phyloP scores from a whole-genome alignment of 78 protist genomes.

The Dictyostelium citrinum region DNA sequence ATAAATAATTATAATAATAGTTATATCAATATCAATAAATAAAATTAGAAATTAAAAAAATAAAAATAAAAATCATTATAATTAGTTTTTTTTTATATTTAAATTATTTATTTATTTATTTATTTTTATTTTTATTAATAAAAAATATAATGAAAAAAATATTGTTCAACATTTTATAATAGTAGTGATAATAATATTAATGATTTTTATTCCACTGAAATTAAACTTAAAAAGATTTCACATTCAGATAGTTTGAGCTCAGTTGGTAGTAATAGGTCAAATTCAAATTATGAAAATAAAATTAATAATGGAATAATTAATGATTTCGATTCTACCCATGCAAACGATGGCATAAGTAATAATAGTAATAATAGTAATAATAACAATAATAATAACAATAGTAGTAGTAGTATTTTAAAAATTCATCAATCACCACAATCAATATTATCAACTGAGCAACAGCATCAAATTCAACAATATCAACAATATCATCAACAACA shows the following conservation, averaged over 20 bases:
- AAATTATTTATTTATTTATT: background rate
- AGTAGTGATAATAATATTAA: background rate
- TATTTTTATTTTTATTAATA: background rate
- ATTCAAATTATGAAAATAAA: background rate
- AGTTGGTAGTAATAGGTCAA: background rate
- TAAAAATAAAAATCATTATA: background rate
- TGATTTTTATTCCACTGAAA: background rate
- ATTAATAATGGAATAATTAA: background rate
- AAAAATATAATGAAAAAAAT: background rate
- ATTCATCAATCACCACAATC: background rate
- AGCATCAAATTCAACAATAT: slow-evolving; percentile 1
- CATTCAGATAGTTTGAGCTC: slow-evolving; percentile 25
- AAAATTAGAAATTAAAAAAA: background rate
- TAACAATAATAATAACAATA: background rate
- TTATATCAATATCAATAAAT: background rate
- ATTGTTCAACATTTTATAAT: background rate
- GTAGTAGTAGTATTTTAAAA: background rate
- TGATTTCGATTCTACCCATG: background rate
- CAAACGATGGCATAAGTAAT: background rate
- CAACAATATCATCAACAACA: slow-evolving; percentile 7
- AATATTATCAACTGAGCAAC: background rate
- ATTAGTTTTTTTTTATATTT: no score
- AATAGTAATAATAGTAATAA: background rate
- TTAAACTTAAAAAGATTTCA: slow-evolving; percentile 32
- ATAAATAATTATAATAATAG: no score